phyloP scores from a whole-genome alignment of 176 grass and related monocot species.

The Oryza australiensis region DNA sequence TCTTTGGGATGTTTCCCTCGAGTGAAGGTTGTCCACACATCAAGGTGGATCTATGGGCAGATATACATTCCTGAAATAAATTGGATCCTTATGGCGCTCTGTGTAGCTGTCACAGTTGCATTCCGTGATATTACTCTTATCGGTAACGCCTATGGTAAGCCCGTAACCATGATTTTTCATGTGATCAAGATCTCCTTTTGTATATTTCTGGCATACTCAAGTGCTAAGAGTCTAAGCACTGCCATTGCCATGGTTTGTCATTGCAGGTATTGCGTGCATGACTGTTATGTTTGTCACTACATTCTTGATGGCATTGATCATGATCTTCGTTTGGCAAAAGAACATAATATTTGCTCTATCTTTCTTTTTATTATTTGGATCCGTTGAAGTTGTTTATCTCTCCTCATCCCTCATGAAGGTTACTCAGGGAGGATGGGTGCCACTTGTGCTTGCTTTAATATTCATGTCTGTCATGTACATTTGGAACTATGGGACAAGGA shows the following conservation, averaged over 20 bases:
- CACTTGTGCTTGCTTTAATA: conserved; percentile 76
- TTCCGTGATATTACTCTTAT: conserved; percentile 88
- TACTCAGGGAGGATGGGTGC: conserved; percentile 90
- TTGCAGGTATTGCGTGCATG: conserved; percentile 94
- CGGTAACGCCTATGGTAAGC: conserved; percentile 88
- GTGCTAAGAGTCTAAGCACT: conserved; percentile 33
- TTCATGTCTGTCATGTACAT: conserved; percentile 96
- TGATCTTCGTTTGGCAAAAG: conserved; percentile 93
- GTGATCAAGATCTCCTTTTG: conserved; percentile 6
- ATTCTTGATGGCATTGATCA: conserved; percentile 79
- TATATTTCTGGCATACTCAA: conserved; percentile 9
- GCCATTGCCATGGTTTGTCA: conserved; percentile 13
- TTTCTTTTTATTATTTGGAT: conserved; percentile 90
- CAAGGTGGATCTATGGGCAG: conserved; percentile 94
- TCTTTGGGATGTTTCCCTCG: conserved; percentile 95
- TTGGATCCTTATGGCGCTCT: conserved; percentile 98
- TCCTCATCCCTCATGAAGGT: conserved; percentile 94
- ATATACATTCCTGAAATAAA: conserved; percentile 99
- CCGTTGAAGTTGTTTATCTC: conserved; percentile 77
- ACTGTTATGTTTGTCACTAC: conserved; percentile 96
- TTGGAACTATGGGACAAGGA: conserved; percentile 83
- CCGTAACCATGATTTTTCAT: neutral
- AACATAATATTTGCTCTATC: conserved; percentile 55
- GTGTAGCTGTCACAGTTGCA: conserved; percentile 76
- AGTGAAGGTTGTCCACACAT: conserved; percentile 96